These are phyloP conservation scores for Debaryomycetaceae sp. DNA, from an alignment of 1,139 yeast genomes.

Conservation along the genomic window DNA sequence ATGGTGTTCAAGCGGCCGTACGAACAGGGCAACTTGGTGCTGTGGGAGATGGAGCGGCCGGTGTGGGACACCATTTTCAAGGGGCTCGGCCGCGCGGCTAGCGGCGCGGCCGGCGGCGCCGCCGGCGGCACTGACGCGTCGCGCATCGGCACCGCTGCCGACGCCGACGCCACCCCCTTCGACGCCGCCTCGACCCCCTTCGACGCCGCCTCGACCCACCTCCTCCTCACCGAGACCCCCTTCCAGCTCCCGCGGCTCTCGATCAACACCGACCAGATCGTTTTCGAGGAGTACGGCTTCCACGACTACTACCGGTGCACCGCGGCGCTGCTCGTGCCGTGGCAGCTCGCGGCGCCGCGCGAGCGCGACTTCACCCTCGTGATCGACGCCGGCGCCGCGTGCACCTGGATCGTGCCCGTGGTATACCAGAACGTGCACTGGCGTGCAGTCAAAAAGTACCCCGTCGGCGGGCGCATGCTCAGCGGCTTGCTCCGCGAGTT, in stretches of 20 bases:
- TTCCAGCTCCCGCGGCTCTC: conserved; percentile 80
- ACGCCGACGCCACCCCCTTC: conserved; percentile 40
- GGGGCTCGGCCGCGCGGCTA: conserved; percentile 26
- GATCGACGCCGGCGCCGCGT: conserved; percentile 82
- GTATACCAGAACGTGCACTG: conserved; percentile 75
- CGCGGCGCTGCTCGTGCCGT: conserved; percentile 69
- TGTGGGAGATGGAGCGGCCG: conserved; percentile 92
- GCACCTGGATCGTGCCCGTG: conserved; percentile 86
- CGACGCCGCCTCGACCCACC: conserved; percentile 47
- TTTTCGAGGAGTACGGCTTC: conserved; percentile 92
- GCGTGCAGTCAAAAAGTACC: conserved; percentile 70
- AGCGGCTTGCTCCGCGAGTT: conserved; percentile 81
- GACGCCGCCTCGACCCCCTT: too few species aligned
- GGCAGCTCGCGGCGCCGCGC: conserved; percentile 25
- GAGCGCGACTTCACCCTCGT: conserved; percentile 58
- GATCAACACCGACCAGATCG: conserved; percentile 82
- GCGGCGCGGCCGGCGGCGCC: too few species aligned
- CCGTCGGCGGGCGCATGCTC: conserved; percentile 80
- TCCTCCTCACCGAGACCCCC: conserved; percentile 73
- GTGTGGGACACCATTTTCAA: conserved; percentile 79
- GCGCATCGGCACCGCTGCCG: conserved; percentile 16
- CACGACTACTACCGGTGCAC: conserved; percentile 57
- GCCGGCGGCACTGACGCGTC: conserved; percentile 36
- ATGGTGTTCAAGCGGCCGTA: conserved; percentile 75
- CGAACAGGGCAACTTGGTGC: conserved; percentile 81